Base-by-base conservation (phyloP, 1,284 basidiomycete genomes). In the Fomitopsis betulina region DNA sequence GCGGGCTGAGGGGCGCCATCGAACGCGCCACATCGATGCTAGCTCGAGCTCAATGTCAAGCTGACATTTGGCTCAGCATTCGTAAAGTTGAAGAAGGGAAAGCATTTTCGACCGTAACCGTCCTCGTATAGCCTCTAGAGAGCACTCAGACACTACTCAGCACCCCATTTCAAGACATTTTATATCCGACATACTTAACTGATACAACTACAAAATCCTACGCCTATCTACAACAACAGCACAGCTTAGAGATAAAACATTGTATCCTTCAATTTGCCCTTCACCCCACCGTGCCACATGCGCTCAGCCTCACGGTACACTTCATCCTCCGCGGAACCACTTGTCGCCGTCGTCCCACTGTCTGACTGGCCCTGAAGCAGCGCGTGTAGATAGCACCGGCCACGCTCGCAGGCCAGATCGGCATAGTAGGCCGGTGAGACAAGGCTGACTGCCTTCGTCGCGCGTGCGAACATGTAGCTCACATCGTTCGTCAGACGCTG, bases 401-500 rank as follows among this genome's bases (percentile, higher is more conserved):
- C 89, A 3, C 89, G 79, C 70, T 91, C 89, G 64, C 89, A 91
- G 2, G 87, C 87, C 43, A 91, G 73, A 67, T 91, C 77, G 8
- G 87, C 86, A 67, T 89, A 90, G 66, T 89, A 90, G 0, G 87
- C 89, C 0, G 89, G 88, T 0, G 87, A 85, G n/a, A 83, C 86
- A 19, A 92, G 77, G 65, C 86, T 87, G 55, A 92, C 89, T 0
- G 87, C 89, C 70, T 90, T 90, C 13, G 90, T 91, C 23, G 89
- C 89, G 13, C 90, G 85, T 17, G 84, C 84, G 66, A 88, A 92
- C 78, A 88, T 81, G 70, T 89, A 91, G 69, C 85, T 85, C 65
- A 90, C 75, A 27, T 82, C 72, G 70, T 89, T 75, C 3, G 79
- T 81, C 56, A 81, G 67, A 6, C 70, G 69, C 62, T 92, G 89